These are phyloP conservation scores for Symmetrospora coprosmae DNA, from an alignment of 768 basidiomycete genomes.

Conservation along the genomic window DNA sequence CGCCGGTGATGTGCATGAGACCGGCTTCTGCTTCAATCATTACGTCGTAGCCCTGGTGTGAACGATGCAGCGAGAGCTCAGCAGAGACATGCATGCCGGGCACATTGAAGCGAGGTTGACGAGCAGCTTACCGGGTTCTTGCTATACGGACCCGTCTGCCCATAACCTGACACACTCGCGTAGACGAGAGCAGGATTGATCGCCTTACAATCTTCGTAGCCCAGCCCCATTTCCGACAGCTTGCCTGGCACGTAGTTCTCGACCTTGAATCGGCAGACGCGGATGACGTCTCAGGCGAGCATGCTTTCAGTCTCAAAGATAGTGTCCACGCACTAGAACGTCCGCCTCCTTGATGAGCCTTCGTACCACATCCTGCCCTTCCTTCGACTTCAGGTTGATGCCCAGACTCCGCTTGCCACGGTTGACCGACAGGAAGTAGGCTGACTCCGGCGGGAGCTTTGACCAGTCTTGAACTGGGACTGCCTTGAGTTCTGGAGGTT, in stretches of 20 bases:
- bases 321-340: constrained; percentile 47
- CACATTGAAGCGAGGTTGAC: constrained; percentile 38
- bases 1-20: constrained; percentile 54
- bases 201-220: constrained; percentile 62
- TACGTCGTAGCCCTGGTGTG: too few relatives aligned
- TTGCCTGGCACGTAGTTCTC: constrained; percentile 45
- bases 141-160: constrained; percentile 78
- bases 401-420: constrained; percentile 70
- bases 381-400: constrained; percentile 66
- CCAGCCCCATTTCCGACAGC: constrained; percentile 66
- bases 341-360: constrained; percentile 61
- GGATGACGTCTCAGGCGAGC: neutral
- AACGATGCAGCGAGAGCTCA: too few relatives aligned
- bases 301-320: constrained; percentile 22
- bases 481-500: constrained; percentile 45
- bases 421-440: constrained; percentile 80
- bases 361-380: constrained; percentile 61
- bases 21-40: constrained; percentile 80
- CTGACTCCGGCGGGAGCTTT: constrained; percentile 69
- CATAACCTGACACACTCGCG: constrained; percentile 66
- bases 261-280: neutral
- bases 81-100: neutral
- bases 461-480: constrained; percentile 33
- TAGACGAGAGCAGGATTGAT: constrained; percentile 74
- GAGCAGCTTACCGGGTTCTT: constrained; percentile 73